Conservation (phyloP, 768 basidiomycete species). For the Kwoniella pini region DNA sequence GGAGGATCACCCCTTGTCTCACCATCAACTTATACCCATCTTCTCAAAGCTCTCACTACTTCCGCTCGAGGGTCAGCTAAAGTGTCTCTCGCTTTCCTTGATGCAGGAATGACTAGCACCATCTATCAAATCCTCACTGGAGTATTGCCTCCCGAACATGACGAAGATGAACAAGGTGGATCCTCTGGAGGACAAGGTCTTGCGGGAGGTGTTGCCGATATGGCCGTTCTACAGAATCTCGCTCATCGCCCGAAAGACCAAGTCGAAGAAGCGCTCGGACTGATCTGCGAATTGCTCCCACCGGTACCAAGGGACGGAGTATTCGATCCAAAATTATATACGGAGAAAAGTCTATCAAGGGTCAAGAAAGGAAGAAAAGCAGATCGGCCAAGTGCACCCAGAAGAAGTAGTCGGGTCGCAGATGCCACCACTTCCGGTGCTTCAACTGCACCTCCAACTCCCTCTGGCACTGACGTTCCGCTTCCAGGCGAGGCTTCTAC, state of each 20-base stretch:
- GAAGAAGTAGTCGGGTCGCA: slow-evolving; percentile 43
- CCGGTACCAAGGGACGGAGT: slow-evolving; percentile 82
- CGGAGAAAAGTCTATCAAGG: slow-evolving; percentile 78
- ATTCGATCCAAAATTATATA: slow-evolving; percentile 87
- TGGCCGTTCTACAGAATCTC: slow-evolving; percentile 97
- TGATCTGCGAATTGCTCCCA: slow-evolving; percentile 88
- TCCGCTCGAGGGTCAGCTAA: slow-evolving; percentile 84
- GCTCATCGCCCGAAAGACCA: slow-evolving; percentile 97
- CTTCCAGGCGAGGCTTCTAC: slow-evolving; percentile 33
- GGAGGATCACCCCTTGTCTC: slow-evolving; percentile 79
- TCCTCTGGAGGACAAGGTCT: slow-evolving; percentile 71
- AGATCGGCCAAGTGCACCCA: slow-evolving; percentile 26
- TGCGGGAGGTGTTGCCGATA: slow-evolving; percentile 86
- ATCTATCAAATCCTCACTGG: slow-evolving; percentile 94
- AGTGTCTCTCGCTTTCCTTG: slow-evolving; percentile 79
- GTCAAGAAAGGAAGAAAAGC: slow-evolving; percentile 60
- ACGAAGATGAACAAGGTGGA: slow-evolving; percentile 57
- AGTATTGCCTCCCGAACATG: slow-evolving; percentile 71
- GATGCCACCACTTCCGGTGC: slow-evolving; percentile 26
- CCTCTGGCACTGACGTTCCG: slow-evolving; percentile 6
- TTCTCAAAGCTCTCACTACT: slow-evolving; percentile 82
- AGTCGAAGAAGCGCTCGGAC: slow-evolving; percentile 85
- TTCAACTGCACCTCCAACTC: slow-evolving; percentile 31
- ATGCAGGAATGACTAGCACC: slow-evolving; percentile 89
- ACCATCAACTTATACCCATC: slow-evolving; percentile 79